Base-by-base conservation (phyloP, 2,329 filamentous ascomycete species). In the Colletotrichum nymphaeae region DNA sequence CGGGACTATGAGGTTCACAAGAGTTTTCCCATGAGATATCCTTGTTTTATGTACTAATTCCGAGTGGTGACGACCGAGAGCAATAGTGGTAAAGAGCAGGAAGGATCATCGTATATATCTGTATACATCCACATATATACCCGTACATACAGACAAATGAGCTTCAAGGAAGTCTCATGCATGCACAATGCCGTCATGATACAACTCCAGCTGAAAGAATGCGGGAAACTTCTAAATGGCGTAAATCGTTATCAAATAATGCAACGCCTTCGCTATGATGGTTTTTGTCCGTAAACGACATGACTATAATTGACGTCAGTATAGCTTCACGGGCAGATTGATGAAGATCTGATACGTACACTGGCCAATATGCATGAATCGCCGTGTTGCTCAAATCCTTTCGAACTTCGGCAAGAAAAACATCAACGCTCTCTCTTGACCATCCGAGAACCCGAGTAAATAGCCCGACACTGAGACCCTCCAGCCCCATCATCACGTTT, bases 371-470 rank as follows among this genome's bases (percentile, higher is more conserved):
- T 19, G 76, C 73, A 73, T 81, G 80, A 1, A 79, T 72, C 4
- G 56, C 67, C 35, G 69, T 77, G 22, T 78, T 77, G 67, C 69
- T 78, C 63, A 81, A 32, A 46, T 79, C 78, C 52, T 72, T 74
- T 28, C 76, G 76, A 3, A 80, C 79, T 19, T 78, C 68, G 3
- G 72, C 75, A 26, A 80, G 71, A n/a, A 79, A 69, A 1, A 74
- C 76, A 4, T 77, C 56, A 6, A 79, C 72, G 37, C 80, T 77
- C 22, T 77, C 72, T 37, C 67, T 67, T 2, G 69, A 58, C 80
- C 79, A 80, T 16, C 75, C 75, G n/a, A 79, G 71, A 19, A 78
- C 76, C 6, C 76, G 75, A 14, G 78, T 80, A 28, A 78, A 79
- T 19, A 80, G 67, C 16, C 76, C 75, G 24, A 80, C 63, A 22